These are phyloP conservation scores for Claviceps lovelessii DNA, from an alignment of 2,329 filamentous ascomycete species.

Conservation along the genomic window DNA sequence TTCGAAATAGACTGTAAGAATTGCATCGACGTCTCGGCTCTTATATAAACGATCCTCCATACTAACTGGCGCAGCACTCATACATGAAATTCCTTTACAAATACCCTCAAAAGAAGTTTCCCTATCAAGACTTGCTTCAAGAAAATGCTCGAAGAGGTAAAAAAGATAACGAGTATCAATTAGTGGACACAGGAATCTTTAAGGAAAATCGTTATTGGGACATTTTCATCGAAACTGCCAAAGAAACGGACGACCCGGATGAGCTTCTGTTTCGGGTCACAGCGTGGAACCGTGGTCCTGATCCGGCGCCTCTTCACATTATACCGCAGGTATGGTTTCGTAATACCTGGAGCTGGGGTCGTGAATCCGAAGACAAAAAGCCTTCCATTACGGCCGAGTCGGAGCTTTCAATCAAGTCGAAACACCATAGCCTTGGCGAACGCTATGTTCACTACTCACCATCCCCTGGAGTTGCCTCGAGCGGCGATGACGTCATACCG, in stretches of 20 bases:
- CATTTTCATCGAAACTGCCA: conserved; percentile 91
- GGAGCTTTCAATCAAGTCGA: conserved; percentile 58
- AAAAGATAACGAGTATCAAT: conserved; percentile 76
- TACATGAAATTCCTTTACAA: conserved; percentile 99
- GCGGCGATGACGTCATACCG: conserved; percentile 71
- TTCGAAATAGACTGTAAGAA: conserved; percentile 29
- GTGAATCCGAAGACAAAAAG: conserved; percentile 60
- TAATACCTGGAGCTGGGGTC: conserved; percentile 93
- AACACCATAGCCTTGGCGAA: conserved; percentile 66
- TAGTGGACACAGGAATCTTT: conserved; percentile 78
- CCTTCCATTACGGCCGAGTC: conserved; percentile 57
- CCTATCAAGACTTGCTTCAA: conserved; percentile 73
- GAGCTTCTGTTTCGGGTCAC: conserved; percentile 89
- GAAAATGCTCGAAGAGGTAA: conserved; percentile 69
- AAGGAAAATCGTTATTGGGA: conserved; percentile 90
- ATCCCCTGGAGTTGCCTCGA: conserved; percentile 68
- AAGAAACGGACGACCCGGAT: conserved; percentile 82
- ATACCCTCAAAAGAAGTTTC: conserved; percentile 82
- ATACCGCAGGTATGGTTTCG: conserved; percentile 92
- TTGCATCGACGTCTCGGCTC: neutral
- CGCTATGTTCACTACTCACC: conserved; percentile 76
- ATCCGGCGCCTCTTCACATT: conserved; percentile 83
- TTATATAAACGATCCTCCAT: neutral
- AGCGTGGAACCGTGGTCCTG: conserved; percentile 87
- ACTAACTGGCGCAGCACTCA: conserved; percentile 50